Base-by-base conservation (phyloP, 805 yeast species). In the Barnettozyma californica region DNA sequence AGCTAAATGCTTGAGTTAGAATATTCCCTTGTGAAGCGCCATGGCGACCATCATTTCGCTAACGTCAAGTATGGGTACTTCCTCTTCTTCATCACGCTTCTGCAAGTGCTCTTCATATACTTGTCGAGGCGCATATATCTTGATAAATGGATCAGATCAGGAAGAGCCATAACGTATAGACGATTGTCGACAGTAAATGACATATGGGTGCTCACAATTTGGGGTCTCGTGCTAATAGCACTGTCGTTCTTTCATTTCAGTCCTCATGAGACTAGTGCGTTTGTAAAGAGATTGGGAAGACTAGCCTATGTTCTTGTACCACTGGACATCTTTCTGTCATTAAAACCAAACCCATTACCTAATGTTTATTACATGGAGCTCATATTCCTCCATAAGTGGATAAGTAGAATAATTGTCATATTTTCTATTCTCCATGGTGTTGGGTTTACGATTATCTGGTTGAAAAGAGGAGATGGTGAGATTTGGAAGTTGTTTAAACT, bases 301-400 rank as follows among this genome's bases (percentile, higher is more conserved):
- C 52, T 85, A 9, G 68, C 83, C 1, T 83, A 78, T 57, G 74
- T 75, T 1, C 63, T 86, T 41, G 62, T 81, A 2, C 84, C 89
- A 0, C 63, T 85, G 31, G 78, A 79, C 53, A 65, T 84, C 3
- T 70, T 77, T 35, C 57, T 84, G 16, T 78, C 78, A 2, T 56
- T 83, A 13, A 69, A 83, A 47, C 88, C 89, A 2, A 66, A 74
- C n/a, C 74, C 75, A 35, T 59, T 74, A 46, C 71, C 71, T 4
- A 59, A 67, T 46, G 76, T 62, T 59, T 57, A 75, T 45, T 86
- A 86, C 57, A 61, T 83, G 50, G 78, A 77, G 45, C 65, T 78
- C 13, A 58, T 86, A 11, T 70, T 70, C 18, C 56, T 85, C 9
- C 95, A 86, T 60, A 84, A 83, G 57, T 84, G 92, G 91, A 54